These are phyloP conservation scores for Massariosphaeria phaeospora DNA, from an alignment of 495 filamentous ascomycete genomes.

Conservation along the genomic window DNA sequence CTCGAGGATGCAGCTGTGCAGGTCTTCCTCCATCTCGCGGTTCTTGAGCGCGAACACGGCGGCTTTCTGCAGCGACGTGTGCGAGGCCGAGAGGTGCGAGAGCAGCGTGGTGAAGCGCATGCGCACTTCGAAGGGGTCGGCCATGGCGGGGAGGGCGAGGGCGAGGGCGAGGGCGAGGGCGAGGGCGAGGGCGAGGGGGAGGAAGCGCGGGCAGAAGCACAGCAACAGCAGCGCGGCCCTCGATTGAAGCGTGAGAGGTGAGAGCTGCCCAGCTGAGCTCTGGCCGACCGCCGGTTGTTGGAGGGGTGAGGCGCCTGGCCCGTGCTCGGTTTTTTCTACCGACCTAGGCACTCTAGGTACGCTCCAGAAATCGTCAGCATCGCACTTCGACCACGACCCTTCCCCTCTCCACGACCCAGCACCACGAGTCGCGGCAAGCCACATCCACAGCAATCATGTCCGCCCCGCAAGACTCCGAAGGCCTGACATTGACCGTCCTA, in stretches of 20 bases:
- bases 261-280: too few species aligned
- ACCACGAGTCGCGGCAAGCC: neutral
- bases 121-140: conserved; percentile 95
- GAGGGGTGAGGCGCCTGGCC: too few species aligned
- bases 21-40: conserved; percentile 87
- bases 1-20: conserved; percentile 95
- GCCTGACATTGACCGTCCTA: conserved; percentile 62
- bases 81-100: conserved; percentile 80
- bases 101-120: conserved; percentile 91
- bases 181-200: neutral
- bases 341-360: too few species aligned
- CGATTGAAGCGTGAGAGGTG: neutral
- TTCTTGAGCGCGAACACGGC: conserved; percentile 92
- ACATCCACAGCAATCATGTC: conserved; percentile 10
- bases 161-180: neutral
- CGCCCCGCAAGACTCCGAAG: conserved; percentile 16
- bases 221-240: neutral
- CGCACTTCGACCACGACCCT: neutral
- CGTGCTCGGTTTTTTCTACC: too few species aligned
- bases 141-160: conserved; percentile 53
- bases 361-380: too few species aligned
- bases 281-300: too few species aligned
- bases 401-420: neutral
- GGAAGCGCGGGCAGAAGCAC: neutral
- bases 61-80: conserved; percentile 83